phyloP scores from a whole-genome alignment of 1,284 basidiomycete species.

The Ganoderma multipileum region DNA sequence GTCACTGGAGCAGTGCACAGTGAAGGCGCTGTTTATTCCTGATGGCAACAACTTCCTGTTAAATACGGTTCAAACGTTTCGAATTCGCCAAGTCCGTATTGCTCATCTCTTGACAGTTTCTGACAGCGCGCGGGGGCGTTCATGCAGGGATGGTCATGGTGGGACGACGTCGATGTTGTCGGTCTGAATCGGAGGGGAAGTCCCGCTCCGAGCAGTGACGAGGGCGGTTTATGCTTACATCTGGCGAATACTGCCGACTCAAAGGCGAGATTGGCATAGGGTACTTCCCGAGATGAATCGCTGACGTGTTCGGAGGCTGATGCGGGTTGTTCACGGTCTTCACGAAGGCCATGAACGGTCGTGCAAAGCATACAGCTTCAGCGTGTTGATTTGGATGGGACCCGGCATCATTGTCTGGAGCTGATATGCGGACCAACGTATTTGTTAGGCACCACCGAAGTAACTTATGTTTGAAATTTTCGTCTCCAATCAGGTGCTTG shows the following conservation, averaged over 20 bases:
- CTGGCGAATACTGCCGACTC: background rate
- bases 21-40: background rate
- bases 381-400: background rate
- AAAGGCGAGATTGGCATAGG: background rate
- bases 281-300: background rate
- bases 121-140: background rate
- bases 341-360: background rate
- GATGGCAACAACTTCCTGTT: slow-evolving; percentile 1
- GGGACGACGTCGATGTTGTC: background rate
- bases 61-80: background rate
- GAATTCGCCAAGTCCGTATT: background rate
- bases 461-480: background rate
- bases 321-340: background rate
- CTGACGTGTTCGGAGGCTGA: background rate
- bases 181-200: background rate
- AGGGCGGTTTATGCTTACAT: background rate
- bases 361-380: background rate
- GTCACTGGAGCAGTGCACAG: background rate
- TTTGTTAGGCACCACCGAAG: background rate
- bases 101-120: background rate
- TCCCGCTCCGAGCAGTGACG: background rate
- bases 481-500: background rate
- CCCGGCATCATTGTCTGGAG: background rate
- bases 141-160: background rate
- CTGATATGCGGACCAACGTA: background rate